Conservation (phyloP, 768 basidiomycete species). For the Termitomyces heimii region DNA sequence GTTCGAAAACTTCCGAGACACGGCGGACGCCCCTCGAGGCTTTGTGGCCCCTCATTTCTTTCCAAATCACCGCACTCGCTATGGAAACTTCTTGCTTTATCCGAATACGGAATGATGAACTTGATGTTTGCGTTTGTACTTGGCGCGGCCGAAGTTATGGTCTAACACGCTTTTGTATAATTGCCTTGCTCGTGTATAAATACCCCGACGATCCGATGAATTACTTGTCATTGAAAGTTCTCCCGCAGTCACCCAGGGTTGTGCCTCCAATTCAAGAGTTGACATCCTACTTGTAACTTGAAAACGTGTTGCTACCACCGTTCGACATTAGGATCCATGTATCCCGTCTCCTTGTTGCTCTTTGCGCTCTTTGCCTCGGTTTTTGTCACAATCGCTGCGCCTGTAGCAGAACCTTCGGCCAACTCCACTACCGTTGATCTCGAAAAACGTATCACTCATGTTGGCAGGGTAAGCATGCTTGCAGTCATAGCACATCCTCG, state of each 20-base stretch:
- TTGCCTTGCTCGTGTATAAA: slow-evolving; percentile 16
- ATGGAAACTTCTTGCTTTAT: slow-evolving; percentile 8
- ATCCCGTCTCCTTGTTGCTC: slow-evolving; percentile 28
- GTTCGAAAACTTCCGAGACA: slow-evolving; percentile 3
- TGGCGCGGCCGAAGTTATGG: slow-evolving; percentile 5
- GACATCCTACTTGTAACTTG: slow-evolving; percentile 4
- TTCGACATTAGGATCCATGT: slow-evolving; percentile 23
- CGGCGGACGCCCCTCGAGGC: background rate
- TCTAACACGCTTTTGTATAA: slow-evolving; percentile 12
- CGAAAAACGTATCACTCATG: slow-evolving; percentile 46
- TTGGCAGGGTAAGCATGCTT: slow-evolving; percentile 45
- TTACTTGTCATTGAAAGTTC: slow-evolving; percentile 13
- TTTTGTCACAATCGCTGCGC: slow-evolving; percentile 37
- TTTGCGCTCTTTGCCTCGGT: slow-evolving; percentile 37
- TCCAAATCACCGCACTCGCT: slow-evolving; percentile 1
- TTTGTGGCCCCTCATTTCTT: background rate
- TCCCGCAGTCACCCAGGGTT: slow-evolving; percentile 11
- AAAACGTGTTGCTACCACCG: slow-evolving; percentile 4
- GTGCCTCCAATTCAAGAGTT: slow-evolving; percentile 1
- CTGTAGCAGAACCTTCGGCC: slow-evolving; percentile 31
- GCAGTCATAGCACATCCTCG: background rate
- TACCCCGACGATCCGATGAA: slow-evolving; percentile 12
- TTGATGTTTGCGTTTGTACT: slow-evolving; percentile 6
- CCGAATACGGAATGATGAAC: slow-evolving; percentile 11
- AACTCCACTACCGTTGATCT: slow-evolving; percentile 24